phyloP scores from a whole-genome alignment of 805 yeast species.

The Candida nonsorbophila region DNA sequence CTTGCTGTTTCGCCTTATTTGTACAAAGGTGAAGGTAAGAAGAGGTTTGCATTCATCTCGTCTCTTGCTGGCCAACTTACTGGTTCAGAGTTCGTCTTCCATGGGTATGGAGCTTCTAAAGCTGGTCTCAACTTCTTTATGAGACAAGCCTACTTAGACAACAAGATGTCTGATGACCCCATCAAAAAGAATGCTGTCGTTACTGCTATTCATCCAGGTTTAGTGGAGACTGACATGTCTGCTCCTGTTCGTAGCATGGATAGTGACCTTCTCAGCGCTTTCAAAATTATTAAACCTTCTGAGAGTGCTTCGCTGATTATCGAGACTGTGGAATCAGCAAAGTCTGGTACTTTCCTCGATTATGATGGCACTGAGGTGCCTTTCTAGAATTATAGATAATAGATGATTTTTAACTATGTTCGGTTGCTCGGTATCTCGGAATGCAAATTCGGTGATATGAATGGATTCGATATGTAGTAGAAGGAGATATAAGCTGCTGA shows the following conservation, averaged over 20 bases:
- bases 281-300: not conserved
- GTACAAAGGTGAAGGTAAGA: constrained; percentile 2
- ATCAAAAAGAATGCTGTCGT: constrained; percentile 15
- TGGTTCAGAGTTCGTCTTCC: not conserved
- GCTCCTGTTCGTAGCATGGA: no score
- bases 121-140: constrained; percentile 25
- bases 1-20: constrained; percentile 7
- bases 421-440: no score
- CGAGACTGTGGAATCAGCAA: no score
- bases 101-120: constrained; percentile 26
- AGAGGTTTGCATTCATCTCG: constrained; percentile 4
- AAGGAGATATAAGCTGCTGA: no score
- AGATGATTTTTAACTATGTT: no score
- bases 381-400: no score
- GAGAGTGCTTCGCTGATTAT: no score
- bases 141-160: constrained; percentile 16
- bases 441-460: no score
- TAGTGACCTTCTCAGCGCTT: no score
- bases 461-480: no score
- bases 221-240: constrained; percentile 29
- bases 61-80: constrained; percentile 8
- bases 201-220: constrained; percentile 34
- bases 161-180: constrained; percentile 1
- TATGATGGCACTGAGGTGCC: no score
- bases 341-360: no score